phyloP scores from a whole-genome alignment of 2,329 filamentous ascomycete species.

The Talaromyces funiculosus region DNA sequence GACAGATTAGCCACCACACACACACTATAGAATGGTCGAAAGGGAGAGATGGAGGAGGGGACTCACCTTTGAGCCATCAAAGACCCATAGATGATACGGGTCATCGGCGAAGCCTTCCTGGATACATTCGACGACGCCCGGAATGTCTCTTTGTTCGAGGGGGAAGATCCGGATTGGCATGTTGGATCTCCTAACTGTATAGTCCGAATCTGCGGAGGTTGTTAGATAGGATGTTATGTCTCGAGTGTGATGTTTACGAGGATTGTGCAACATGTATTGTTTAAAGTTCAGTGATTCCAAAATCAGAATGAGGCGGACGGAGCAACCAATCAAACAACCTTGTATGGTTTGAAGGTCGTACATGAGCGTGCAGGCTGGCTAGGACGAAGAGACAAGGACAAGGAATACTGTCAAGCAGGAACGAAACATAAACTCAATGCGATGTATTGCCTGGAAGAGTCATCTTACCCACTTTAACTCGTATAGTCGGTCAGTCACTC shows the following conservation, averaged over 20 bases:
- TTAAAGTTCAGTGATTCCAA: too few relatives aligned
- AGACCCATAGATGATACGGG: constrained; percentile 63
- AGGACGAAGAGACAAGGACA: too few relatives aligned
- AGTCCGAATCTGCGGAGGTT: too few relatives aligned
- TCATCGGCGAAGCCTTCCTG: constrained; percentile 62
- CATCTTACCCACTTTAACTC: too few relatives aligned
- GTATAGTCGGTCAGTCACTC: too few relatives aligned
- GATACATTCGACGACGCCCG: constrained; percentile 59
- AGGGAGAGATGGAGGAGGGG: not conserved
- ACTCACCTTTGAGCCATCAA: constrained; percentile 51
- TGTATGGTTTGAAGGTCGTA: too few relatives aligned
- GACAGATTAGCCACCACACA: constrained; percentile 7
- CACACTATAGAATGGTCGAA: too few relatives aligned
- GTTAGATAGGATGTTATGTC: not conserved
- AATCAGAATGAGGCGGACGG: not conserved
- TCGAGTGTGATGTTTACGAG: not conserved
- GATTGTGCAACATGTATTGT: not conserved
- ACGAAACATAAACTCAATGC: too few relatives aligned
- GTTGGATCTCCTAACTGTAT: too few relatives aligned
- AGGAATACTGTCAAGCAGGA: too few relatives aligned
- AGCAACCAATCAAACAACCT: not conserved
- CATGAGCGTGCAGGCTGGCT: too few relatives aligned
- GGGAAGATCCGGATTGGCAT: constrained; percentile 48
- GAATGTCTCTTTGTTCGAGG: constrained; percentile 56
- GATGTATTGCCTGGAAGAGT: too few relatives aligned